A percentile compares a stretch with the other conserved stretches of the same genome.
Conservation (phyloP, 805 yeast species). For the Lachancea quebecensis region DNA sequence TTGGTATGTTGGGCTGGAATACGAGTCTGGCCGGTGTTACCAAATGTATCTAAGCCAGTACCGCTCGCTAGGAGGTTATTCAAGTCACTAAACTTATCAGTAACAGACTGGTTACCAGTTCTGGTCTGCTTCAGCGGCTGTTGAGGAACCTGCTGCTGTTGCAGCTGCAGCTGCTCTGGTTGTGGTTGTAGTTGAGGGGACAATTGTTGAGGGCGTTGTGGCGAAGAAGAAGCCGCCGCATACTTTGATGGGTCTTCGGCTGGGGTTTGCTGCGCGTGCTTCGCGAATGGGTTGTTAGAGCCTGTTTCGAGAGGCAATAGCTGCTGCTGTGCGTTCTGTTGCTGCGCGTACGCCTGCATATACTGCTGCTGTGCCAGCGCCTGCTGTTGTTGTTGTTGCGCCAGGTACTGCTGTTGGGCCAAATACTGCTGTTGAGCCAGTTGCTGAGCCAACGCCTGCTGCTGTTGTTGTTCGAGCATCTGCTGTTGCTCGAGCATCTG, state of each 20-base stretch:
- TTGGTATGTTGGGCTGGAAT: slow-evolving; percentile 90
- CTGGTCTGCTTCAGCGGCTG: slow-evolving; percentile 40
- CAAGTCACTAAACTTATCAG: slow-evolving; percentile 60
- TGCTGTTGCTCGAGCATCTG: slow-evolving; percentile 9
- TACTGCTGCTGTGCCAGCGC: slow-evolving; percentile 31
- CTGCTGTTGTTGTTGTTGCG: slow-evolving; percentile 25
- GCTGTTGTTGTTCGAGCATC: slow-evolving; percentile 21
- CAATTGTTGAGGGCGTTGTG: slow-evolving; percentile 10
- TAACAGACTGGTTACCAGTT: slow-evolving; percentile 50
- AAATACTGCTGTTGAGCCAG: slow-evolving; percentile 21
- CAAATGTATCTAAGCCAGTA: slow-evolving; percentile 86
- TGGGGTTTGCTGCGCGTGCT: slow-evolving; percentile 20
- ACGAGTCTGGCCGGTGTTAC: slow-evolving; percentile 42
- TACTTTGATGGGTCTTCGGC: slow-evolving; percentile 22
- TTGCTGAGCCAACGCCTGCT: slow-evolving; percentile 12
- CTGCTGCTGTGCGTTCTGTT: slow-evolving; percentile 30
- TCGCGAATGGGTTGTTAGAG: slow-evolving; percentile 73
- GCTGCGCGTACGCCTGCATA: slow-evolving; percentile 33
- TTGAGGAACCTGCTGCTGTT: slow-evolving; percentile 11
- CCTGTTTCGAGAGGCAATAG: slow-evolving; percentile 58
- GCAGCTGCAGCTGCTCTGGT: slow-evolving; percentile 7
- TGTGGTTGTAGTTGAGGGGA: slow-evolving; percentile 9
- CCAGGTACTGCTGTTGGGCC: slow-evolving; percentile 21
- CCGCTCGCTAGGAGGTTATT: slow-evolving; percentile 77
- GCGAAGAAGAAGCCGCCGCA: slow-evolving; percentile 24